Evolutionary conservation across 345 rosid species (phyloP).

Genomic region (Eucalyptus regnans): DNA sequence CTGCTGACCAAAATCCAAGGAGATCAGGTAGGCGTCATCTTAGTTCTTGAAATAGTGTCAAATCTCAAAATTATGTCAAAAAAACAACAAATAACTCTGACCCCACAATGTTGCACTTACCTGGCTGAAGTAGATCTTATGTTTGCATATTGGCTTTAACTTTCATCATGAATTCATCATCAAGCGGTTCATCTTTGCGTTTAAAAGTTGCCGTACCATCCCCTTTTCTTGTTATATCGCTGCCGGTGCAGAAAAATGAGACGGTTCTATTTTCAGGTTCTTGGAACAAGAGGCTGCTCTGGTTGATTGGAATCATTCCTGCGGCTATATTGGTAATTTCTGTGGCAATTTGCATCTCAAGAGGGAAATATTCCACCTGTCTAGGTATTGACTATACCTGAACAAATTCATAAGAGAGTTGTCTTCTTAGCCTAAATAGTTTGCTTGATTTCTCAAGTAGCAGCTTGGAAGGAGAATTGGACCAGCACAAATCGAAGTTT

Average conservation of each 20-base stretch:
- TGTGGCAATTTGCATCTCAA: not conserved
- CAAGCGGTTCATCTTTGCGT: not conserved
- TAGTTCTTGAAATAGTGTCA: not conserved
- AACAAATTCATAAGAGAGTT: not conserved
- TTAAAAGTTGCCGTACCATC: not conserved
- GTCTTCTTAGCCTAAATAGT: not conserved
- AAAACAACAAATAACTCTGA: not conserved
- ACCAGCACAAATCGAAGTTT: not conserved
- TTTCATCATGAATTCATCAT: not conserved
- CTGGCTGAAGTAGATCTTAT: not conserved
- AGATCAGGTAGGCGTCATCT: not conserved
- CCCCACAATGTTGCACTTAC: not conserved
- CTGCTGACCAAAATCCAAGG: not conserved
- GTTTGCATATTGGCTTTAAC: not conserved
- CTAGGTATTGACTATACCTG: not conserved
- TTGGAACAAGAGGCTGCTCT: not conserved
- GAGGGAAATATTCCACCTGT: not conserved
- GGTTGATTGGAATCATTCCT: not conserved
- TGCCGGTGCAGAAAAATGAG: not conserved
- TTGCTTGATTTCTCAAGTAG: not conserved
- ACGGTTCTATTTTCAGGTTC: not conserved
- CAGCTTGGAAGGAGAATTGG: not conserved
- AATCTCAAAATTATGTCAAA: not conserved
- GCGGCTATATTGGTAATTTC: not conserved
- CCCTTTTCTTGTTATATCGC: not conserved